Evolutionary conservation across 331 rosid genomes (phyloP).

Genomic region (Phaseolus coccineus): DNA sequence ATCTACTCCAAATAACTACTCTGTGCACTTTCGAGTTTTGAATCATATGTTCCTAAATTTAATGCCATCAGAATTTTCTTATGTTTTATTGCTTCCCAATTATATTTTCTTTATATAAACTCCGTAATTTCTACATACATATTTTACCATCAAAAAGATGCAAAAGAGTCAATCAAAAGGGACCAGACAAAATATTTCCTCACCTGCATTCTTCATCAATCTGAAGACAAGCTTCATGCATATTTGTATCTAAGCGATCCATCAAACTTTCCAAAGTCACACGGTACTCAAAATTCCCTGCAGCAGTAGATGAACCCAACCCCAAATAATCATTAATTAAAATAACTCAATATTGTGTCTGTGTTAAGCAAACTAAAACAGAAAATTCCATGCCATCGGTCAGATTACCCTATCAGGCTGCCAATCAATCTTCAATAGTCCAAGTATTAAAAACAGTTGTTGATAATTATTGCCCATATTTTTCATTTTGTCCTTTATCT

Average conservation of each 20-base stretch:
- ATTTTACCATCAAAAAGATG: slow-evolving; percentile 3
- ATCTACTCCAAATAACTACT: slow-evolving; percentile 1
- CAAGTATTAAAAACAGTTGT: background rate
- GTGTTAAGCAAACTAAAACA: background rate
- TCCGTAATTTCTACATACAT: slow-evolving; percentile 8
- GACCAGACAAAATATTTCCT: slow-evolving; percentile 19
- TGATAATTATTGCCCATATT: background rate
- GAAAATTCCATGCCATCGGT: background rate
- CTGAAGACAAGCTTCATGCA: slow-evolving; percentile 73
- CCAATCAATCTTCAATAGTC: background rate
- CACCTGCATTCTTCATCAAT: slow-evolving; percentile 82
- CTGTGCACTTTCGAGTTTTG: background rate
- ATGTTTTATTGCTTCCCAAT: slow-evolving; percentile 1
- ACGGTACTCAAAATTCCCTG: slow-evolving; percentile 56
- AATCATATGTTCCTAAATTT: background rate
- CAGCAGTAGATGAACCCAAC: slow-evolving; percentile 29
- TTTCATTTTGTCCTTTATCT: background rate
- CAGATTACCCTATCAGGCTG: background rate
- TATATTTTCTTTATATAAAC: slow-evolving; percentile 5
- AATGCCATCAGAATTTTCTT: slow-evolving; percentile 4
- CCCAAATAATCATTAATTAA: slow-evolving; percentile 30
- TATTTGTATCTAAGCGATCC: slow-evolving; percentile 67
- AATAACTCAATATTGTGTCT: background rate
- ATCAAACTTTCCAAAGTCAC: slow-evolving; percentile 78
- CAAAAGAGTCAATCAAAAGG: slow-evolving; percentile 10